phyloP scores from a whole-genome alignment of 306 rosid species.

The Quercus engelmannii region DNA sequence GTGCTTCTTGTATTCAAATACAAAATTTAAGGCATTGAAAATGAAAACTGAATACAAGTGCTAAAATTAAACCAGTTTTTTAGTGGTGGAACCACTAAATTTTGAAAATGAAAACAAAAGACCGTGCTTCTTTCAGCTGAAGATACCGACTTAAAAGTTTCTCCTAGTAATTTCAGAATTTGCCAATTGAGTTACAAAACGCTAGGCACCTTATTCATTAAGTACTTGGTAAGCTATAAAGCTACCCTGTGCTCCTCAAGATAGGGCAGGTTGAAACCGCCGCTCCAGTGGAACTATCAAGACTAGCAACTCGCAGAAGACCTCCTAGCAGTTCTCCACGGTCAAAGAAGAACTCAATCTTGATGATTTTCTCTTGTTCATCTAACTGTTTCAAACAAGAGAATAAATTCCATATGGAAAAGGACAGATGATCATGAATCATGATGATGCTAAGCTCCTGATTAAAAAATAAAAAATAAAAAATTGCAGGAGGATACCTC shows the following conservation, averaged over 20 bases:
- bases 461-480: background rate
- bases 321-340: conserved; percentile 61
- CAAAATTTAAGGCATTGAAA: too few relatives aligned
- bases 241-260: conserved; percentile 42
- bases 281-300: conserved; percentile 29
- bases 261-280: conserved; percentile 45
- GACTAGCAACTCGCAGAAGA: conserved; percentile 40
- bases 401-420: background rate
- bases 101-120: too few relatives aligned
- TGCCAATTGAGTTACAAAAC: too few relatives aligned
- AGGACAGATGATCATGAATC: background rate
- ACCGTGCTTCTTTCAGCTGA: too few relatives aligned
- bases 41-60: too few relatives aligned
- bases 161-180: too few relatives aligned
- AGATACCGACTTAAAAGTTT: too few relatives aligned
- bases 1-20: too few relatives aligned
- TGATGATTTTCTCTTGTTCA: conserved; percentile 42
- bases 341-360: conserved; percentile 75
- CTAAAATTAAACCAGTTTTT: too few relatives aligned
- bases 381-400: conserved; percentile 37
- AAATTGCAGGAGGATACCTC: conserved; percentile 27
- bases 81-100: too few relatives aligned
- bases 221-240: conserved; percentile 15
- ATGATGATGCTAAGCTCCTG: background rate
- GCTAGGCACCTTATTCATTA: too few relatives aligned